Evolutionary conservation across 208 protist genomes (phyloP).

Genomic region (Trypanosomatidae sp.): DNA sequence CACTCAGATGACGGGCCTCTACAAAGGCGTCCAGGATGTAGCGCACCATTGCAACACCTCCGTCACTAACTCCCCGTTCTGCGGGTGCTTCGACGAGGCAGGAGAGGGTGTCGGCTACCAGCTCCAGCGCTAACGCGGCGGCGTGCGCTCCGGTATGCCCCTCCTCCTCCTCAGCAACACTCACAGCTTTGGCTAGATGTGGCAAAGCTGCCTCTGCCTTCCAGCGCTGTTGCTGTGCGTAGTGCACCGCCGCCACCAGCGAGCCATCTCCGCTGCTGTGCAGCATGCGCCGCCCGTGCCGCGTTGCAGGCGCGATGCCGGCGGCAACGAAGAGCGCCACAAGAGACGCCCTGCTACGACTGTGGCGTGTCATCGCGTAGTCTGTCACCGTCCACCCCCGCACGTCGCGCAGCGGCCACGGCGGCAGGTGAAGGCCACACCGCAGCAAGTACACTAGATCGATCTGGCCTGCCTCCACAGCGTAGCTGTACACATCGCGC

Average conservation of each 20-base stretch:
- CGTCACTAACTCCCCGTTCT: slow-evolving; percentile 1
- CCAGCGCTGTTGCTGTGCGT: slow-evolving; percentile 10
- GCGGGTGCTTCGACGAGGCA: slow-evolving; percentile 2
- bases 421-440: slow-evolving; percentile 44
- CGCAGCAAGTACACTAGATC: slow-evolving; percentile 45
- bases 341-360: slow-evolving; percentile 12
- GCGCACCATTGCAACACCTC: slow-evolving; percentile 17
- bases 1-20: slow-evolving; percentile 11
- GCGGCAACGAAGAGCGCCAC: slow-evolving; percentile 42
- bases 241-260: slow-evolving; percentile 34
- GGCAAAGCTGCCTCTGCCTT: slow-evolving; percentile 8
- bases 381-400: slow-evolving; percentile 73
- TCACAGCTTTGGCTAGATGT: not conserved
- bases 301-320: slow-evolving; percentile 38
- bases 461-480: slow-evolving; percentile 38
- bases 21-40: slow-evolving; percentile 28
- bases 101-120: slow-evolving; percentile 13
- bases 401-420: slow-evolving; percentile 57
- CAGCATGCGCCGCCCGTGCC: slow-evolving; percentile 32
- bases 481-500: slow-evolving; percentile 82
- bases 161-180: not conserved
- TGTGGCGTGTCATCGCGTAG: slow-evolving; percentile 43
- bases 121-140: slow-evolving; percentile 8
- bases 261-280: slow-evolving; percentile 6
- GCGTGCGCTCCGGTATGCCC: not conserved